phyloP scores from a whole-genome alignment of 257 asterid genomes.

The Solanum appendiculatum region DNA sequence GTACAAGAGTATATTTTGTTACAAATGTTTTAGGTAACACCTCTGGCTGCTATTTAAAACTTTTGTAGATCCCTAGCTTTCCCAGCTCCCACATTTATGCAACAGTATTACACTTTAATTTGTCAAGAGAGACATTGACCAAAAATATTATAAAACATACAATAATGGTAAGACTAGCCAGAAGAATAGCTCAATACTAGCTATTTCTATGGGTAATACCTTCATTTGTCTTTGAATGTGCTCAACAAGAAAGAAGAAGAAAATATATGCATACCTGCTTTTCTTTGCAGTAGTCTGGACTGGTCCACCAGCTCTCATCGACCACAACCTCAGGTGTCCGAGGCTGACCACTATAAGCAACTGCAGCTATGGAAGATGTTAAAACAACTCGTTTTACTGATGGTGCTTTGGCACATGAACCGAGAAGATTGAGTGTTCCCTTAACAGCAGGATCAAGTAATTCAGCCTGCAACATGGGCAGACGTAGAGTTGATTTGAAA shows the following conservation, averaged over 20 bases:
- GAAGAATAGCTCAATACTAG: background rate
- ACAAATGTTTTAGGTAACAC: background rate
- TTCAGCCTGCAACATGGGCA: constrained; percentile 3
- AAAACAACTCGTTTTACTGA: constrained; percentile 57
- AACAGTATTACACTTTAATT: background rate
- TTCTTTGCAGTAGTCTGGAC: constrained; percentile 45
- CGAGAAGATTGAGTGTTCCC: constrained; percentile 74
- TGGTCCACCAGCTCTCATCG: constrained; percentile 70
- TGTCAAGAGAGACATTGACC: background rate
- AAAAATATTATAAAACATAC: background rate
- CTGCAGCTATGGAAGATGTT: constrained; percentile 79
- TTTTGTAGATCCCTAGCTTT: background rate
- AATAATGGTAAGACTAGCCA: background rate
- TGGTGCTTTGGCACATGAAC: constrained; percentile 55
- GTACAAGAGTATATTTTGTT: background rate
- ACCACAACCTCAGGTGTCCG: constrained; percentile 59
- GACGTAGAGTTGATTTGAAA: background rate
- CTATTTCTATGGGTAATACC: background rate
- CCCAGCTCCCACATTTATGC: background rate
- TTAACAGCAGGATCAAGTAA: constrained; percentile 73
- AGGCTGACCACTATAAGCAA: constrained; percentile 42
- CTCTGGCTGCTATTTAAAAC: background rate
- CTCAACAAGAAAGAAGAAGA: background rate
- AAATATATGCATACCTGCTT: background rate
- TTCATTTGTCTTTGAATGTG: background rate